Conservation (phyloP, 768 basidiomycete genomes). For the Boletales sp. region DNA sequence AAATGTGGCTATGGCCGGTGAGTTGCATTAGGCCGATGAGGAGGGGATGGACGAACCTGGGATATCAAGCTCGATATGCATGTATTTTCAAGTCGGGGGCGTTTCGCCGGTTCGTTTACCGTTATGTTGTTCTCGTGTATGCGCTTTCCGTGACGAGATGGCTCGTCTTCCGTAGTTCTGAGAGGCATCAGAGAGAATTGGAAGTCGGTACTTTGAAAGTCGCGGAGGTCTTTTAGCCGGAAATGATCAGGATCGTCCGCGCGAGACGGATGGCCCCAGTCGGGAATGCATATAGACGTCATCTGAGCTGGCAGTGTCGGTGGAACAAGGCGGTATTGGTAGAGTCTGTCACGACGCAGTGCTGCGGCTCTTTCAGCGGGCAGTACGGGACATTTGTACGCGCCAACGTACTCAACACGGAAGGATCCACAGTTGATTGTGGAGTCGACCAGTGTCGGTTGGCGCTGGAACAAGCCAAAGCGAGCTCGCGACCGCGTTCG, state of each 20-base stretch:
- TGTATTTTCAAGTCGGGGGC: conserved; percentile 32
- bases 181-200: conserved; percentile 2
- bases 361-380: conserved; percentile 16
- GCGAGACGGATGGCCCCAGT: conserved; percentile 38
- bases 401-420: conserved; percentile 22
- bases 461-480: conserved; percentile 8
- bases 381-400: not conserved
- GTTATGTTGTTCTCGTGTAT: not conserved
- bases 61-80: conserved; percentile 40
- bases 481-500: conserved; percentile 22
- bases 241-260: conserved; percentile 35
- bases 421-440: conserved; percentile 6
- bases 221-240: conserved; percentile 37
- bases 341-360: conserved; percentile 14
- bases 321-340: conserved; percentile 19
- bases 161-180: not conserved
- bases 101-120: conserved; percentile 25
- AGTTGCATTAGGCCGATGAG: conserved; percentile 3
- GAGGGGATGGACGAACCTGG: conserved; percentile 36
- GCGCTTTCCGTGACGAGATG: conserved; percentile 9
- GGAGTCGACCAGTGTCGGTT: conserved; percentile 18
- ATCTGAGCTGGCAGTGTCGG: conserved; percentile 7
- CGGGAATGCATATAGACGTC: conserved; percentile 15
- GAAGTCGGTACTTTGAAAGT: conserved; percentile 40
- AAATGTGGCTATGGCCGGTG: conserved; percentile 23